Base-by-base conservation (phyloP, 495 filamentous ascomycete species). In the Penicillium nucicola region DNA sequence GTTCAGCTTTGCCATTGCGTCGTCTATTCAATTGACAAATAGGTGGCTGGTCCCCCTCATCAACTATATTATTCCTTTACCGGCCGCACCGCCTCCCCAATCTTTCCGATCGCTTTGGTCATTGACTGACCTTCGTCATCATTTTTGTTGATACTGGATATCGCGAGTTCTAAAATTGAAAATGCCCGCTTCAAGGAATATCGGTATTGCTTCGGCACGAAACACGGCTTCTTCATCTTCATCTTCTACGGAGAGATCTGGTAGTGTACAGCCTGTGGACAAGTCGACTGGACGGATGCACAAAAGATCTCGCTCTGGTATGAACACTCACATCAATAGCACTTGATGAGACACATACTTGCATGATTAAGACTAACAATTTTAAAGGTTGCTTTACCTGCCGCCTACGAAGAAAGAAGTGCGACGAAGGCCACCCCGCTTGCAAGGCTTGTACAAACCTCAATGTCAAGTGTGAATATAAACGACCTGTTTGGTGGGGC, bases 301-400 rank as follows among this genome's bases (percentile, higher is more conserved):
- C 31, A 45, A 45, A 12, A 14, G 43, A 17, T 45, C 43, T 6
- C 43, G 43, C 1, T 45, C 43, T 8, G 43, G 43, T 45, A 36
- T 11, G 43, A 20, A 15, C 2, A 6, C 28, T 13, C 25, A 13
- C 14, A 8, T 8, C 3, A 19, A 17, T 8, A 4, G 15, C 28
- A 35, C 17, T 33, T 23, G 22, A 23, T 23, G 4, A 23, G 22
- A 23, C n/a, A n/a, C n/a, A n/a, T n/a, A n/a, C n/a, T n/a, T n/a
- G n/a, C n/a, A n/a, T n/a, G n/a, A n/a, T n/a, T n/a, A n/a, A n/a
- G n/a, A n/a, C n/a, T n/a, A n/a, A n/a, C n/a, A n/a, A n/a, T n/a
- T n/a, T n/a, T n/a, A n/a, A n/a, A 97, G 93, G 93, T 42, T 98
- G 93, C 81, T 98, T 92, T 70, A 97, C 92, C 46, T 98, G 93